These are phyloP conservation scores for Aspergillus avenaceus DNA, from an alignment of 495 filamentous ascomycete genomes.

Conservation along the genomic window DNA sequence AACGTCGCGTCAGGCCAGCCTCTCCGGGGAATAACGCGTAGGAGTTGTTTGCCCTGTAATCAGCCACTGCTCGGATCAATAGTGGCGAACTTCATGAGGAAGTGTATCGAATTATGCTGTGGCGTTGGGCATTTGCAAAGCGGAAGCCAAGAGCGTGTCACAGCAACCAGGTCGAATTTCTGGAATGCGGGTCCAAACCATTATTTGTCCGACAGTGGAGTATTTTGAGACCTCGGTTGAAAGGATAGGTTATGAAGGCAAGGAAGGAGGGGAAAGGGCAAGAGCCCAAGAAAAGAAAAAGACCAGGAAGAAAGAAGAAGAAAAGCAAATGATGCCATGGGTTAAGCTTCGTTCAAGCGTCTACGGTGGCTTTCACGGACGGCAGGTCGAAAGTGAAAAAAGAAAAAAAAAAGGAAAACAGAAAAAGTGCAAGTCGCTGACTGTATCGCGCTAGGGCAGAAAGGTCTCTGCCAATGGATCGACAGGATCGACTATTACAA, in stretches of 20 bases:
- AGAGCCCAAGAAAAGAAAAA: neutral
- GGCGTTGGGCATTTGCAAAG: neutral
- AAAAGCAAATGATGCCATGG: neutral
- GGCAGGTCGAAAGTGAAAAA: too few species aligned
- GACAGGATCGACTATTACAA: constrained; percentile 10
- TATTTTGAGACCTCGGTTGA: neutral
- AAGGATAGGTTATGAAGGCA: neutral
- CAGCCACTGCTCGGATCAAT: neutral
- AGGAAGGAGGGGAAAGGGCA: too few species aligned
- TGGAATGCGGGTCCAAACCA: constrained; percentile 20
- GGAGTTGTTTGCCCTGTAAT: neutral
- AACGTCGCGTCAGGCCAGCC: neutral
- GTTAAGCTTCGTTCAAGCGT: neutral
- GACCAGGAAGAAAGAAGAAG: neutral
- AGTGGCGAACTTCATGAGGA: neutral
- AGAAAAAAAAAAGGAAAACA: neutral
- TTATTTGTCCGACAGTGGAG: neutral
- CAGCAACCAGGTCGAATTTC: constrained; percentile 19
- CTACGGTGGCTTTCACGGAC: neutral
- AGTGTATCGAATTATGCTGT: neutral
- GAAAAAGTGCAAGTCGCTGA: neutral
- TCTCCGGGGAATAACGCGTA: constrained; percentile 2
- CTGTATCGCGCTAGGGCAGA: neutral
- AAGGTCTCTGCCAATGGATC: neutral
- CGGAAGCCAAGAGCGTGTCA: neutral